Conservation (phyloP, 2,329 filamentous ascomycete species). For the Ophidiomyces ophidiicola region DNA sequence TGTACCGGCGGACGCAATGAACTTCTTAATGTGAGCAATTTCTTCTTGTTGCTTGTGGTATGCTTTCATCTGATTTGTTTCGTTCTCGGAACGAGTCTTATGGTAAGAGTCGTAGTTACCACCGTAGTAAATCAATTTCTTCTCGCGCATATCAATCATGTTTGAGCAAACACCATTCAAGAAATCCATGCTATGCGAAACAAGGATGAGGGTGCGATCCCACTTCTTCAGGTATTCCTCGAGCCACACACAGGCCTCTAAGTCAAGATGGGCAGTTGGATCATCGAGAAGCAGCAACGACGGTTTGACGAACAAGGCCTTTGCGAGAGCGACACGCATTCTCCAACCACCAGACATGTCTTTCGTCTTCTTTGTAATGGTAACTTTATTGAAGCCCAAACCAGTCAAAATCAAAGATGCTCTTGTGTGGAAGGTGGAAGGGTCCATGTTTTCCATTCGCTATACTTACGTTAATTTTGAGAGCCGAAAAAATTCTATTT, state of each 20-base stretch:
- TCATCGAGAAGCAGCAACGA: conserved; percentile 92
- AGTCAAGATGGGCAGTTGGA: conserved; percentile 96
- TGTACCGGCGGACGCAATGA: conserved; percentile 98
- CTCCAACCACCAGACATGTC: conserved; percentile 99
- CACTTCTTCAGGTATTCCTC: conserved; percentile 99
- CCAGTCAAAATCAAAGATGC: conserved; percentile 94
- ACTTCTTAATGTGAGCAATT: conserved; percentile 99
- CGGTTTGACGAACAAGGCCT: conserved; percentile 97
- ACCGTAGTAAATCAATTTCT: conserved; percentile 90
- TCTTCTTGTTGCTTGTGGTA: conserved; percentile 99
- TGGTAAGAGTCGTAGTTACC: conserved; percentile 98
- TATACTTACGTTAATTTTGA: conserved; percentile 31
- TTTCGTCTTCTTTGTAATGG: conserved; percentile 99
- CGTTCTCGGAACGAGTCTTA: conserved; percentile 89
- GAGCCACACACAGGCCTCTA: conserved; percentile 98
- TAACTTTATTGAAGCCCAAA: conserved; percentile 97
- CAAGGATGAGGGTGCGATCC: conserved; percentile 90
- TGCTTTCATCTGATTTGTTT: conserved; percentile 97
- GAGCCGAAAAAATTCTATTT: conserved; percentile 1
- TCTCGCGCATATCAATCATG: conserved; percentile 96
- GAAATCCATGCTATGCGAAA: conserved; percentile 98
- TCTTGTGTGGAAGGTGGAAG: conserved; percentile 88
- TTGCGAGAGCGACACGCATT: conserved; percentile 96
- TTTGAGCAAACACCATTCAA: conserved; percentile 94
- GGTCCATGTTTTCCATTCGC: conserved; percentile 99